Evolutionary conservation across 495 filamentous ascomycete genomes (phyloP).

Genomic region (Lasiosphaeria hispida): DNA sequence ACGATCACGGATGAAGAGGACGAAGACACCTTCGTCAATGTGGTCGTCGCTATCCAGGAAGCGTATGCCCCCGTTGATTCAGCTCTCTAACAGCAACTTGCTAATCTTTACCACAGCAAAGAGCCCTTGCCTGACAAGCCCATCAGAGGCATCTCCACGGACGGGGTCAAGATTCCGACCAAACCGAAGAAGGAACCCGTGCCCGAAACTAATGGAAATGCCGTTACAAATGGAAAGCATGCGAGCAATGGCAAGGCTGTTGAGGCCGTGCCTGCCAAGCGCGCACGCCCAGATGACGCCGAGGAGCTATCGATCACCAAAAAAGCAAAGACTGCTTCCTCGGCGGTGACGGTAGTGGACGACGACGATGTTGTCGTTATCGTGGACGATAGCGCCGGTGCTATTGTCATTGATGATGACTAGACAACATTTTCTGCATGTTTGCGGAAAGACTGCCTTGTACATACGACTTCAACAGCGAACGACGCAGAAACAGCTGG

Average conservation of each 20-base stretch:
- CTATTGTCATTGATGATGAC: constrained; percentile 20
- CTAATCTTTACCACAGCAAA: constrained; percentile 28
- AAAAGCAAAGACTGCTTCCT: constrained; percentile 40
- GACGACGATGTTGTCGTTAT: constrained; percentile 47
- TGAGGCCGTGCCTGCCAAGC: constrained; percentile 37
- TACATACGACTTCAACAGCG: background rate
- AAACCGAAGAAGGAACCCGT: constrained; percentile 39
- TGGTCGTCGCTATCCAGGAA: constrained; percentile 65
- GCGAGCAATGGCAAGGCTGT: constrained; percentile 12
- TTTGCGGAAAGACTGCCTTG: background rate
- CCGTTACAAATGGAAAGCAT: constrained; percentile 30
- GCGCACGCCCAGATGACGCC: constrained; percentile 32
- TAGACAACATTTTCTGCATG: background rate
- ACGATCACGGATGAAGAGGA: constrained; percentile 85
- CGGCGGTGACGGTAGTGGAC: background rate
- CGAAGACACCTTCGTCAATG: constrained; percentile 74
- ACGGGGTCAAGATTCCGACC: constrained; percentile 43
- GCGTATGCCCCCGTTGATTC: constrained; percentile 34
- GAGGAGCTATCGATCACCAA: constrained; percentile 31
- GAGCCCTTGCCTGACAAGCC: constrained; percentile 38
- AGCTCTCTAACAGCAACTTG: no score
- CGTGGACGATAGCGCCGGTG: constrained; percentile 57
- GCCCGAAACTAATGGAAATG: constrained; percentile 33
- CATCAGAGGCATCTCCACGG: constrained; percentile 32
- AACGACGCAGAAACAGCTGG: background rate